Percentiles rank a stretch among this genome's conserved stretches.
These are phyloP conservation scores for Myotisia sp. DNA, from an alignment of 2,329 filamentous ascomycete genomes.

Conservation along the genomic window DNA sequence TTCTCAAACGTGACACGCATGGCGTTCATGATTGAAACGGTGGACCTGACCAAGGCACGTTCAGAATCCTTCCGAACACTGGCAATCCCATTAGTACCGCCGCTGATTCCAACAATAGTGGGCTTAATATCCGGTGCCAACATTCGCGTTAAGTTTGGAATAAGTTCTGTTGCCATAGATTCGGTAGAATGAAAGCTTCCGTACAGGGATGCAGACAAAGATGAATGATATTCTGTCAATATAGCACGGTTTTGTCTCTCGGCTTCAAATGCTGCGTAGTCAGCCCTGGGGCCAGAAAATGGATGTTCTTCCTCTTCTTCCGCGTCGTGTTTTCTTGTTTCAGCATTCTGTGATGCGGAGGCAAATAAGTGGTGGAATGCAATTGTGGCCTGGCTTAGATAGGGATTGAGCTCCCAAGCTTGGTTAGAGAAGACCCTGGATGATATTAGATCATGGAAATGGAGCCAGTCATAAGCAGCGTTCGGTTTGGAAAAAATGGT, in stretches of 20 bases:
- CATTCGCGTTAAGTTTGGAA: constrained; percentile 73
- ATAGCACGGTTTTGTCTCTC: constrained; percentile 63
- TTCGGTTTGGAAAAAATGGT: constrained; percentile 77
- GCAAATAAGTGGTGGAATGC: constrained; percentile 89
- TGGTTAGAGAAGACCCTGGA: constrained; percentile 66
- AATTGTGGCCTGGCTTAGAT: constrained; percentile 71
- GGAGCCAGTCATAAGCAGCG: constrained; percentile 80
- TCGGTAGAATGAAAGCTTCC: constrained; percentile 67
- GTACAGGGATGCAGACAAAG: constrained; percentile 55
- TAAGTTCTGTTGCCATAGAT: constrained; percentile 63
- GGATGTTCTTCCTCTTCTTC: constrained; percentile 45
- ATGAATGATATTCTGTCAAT: constrained; percentile 57
- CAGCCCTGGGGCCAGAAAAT: constrained; percentile 68
- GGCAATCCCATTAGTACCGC: constrained; percentile 52
- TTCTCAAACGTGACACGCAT: constrained; percentile 69
- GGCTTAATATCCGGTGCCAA: constrained; percentile 83
- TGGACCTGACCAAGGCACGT: constrained; percentile 62
- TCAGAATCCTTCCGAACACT: constrained; percentile 81
- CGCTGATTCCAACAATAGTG: constrained; percentile 62
- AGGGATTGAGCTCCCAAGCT: constrained; percentile 83
- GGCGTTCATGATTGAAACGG: constrained; percentile 69
- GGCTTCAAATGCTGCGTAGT: constrained; percentile 67
- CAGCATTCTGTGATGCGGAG: constrained; percentile 46
- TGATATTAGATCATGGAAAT: constrained; percentile 79
- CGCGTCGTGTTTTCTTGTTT: constrained; percentile 31